These are phyloP conservation scores for Penicillium griseofulvum DNA, from an alignment of 2,329 filamentous ascomycete species.

Conservation along the genomic window DNA sequence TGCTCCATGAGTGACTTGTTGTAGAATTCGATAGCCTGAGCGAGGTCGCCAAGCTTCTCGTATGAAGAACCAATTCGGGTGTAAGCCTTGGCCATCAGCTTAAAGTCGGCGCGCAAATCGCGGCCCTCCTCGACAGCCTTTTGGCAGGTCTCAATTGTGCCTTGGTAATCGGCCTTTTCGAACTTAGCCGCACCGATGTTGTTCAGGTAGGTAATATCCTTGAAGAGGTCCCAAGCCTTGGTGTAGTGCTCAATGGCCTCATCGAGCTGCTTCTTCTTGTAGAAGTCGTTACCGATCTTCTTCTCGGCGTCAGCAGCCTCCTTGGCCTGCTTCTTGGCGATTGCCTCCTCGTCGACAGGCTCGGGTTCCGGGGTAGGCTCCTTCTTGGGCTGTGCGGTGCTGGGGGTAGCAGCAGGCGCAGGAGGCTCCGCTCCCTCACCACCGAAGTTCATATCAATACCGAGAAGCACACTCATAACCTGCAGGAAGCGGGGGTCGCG, in stretches of 20 bases:
- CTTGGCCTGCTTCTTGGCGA: constrained; percentile 85
- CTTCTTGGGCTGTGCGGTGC: constrained; percentile 53
- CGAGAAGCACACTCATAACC: constrained; percentile 89
- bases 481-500: constrained; percentile 88
- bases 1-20: constrained; percentile 94
- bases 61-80: constrained; percentile 91
- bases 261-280: constrained; percentile 98
- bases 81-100: constrained; percentile 95
- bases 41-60: constrained; percentile 80
- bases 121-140: constrained; percentile 89
- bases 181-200: constrained; percentile 92
- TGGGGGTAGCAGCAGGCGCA: constrained; percentile 69
- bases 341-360: constrained; percentile 75
- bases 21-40: constrained; percentile 82
- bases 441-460: constrained; percentile 81
- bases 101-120: constrained; percentile 89
- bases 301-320: constrained; percentile 93
- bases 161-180: constrained; percentile 92
- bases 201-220: constrained; percentile 97
- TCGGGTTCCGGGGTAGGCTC: constrained; percentile 62
- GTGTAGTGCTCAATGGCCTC: constrained; percentile 89
- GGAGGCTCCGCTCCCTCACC: constrained; percentile 51
- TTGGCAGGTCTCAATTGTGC: constrained; percentile 79
- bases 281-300: constrained; percentile 85
- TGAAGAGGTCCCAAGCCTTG: constrained; percentile 90